Percentiles rank a stretch among this genome's conserved stretches.
Conservation (phyloP, 2,329 filamentous ascomycete genomes). For the Tolypocladium tundrense region DNA sequence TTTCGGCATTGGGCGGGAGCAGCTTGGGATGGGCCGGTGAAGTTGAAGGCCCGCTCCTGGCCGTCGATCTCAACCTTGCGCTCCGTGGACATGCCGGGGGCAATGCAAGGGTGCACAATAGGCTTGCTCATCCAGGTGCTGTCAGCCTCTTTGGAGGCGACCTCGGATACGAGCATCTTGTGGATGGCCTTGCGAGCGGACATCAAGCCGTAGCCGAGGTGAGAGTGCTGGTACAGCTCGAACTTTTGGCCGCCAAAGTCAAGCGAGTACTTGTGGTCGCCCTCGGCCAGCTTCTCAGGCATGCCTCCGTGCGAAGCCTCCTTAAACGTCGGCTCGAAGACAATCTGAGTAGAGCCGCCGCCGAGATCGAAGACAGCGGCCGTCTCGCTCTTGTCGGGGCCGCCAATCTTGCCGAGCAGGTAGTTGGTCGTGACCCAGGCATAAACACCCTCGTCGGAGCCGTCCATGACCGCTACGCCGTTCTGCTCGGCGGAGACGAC, state of each 20-base stretch:
- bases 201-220: conserved; percentile 95
- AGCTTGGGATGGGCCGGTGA: conserved; percentile 70
- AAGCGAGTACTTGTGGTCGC: conserved; percentile 92
- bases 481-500: conserved; percentile 77
- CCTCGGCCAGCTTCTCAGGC: conserved; percentile 73
- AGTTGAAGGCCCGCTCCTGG: conserved; percentile 63
- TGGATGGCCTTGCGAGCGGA: conserved; percentile 83
- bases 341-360: conserved; percentile 95
- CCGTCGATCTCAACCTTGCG: conserved; percentile 63
- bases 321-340: conserved; percentile 93
- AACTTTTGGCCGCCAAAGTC: conserved; percentile 86
- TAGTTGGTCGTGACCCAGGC: conserved; percentile 99
- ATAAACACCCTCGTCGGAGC: conserved; percentile 92
- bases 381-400: conserved; percentile 78
- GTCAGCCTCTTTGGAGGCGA: conserved; percentile 51
- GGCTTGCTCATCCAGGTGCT: conserved; percentile 59
- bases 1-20: conserved; percentile 81
- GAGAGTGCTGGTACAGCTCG: conserved; percentile 93
- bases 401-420: conserved; percentile 92
- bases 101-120: conserved; percentile 77
- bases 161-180: conserved; percentile 60
- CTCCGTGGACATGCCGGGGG: conserved; percentile 64
- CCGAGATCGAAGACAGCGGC: conserved; percentile 94
- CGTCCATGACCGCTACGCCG: conserved; percentile 95
- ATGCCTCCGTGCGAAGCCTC: conserved; percentile 63